Conservation (phyloP, 805 yeast genomes). For the Myxozyma sirexii region DNA sequence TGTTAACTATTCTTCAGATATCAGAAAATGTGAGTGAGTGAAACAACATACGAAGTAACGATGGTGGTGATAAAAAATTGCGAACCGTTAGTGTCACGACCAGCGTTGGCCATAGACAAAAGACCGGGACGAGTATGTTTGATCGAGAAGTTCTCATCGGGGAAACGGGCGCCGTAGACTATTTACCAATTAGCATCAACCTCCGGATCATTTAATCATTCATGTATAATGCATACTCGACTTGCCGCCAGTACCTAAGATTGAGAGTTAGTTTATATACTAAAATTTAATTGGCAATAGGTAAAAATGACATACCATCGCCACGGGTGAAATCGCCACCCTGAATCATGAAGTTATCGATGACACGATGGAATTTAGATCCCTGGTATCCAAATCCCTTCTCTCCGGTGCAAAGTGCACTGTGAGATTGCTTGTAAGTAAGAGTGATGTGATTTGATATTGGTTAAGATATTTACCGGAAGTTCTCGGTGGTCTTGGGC, state of each 20-base stretch:
- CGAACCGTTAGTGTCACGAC: constrained; percentile 75
- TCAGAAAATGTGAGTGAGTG: no score
- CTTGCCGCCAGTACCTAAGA: constrained; percentile 66
- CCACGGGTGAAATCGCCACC: constrained; percentile 79
- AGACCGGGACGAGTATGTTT: constrained; percentile 56
- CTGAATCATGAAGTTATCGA: constrained; percentile 72
- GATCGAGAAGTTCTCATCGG: constrained; percentile 73
- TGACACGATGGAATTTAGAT: constrained; percentile 73
- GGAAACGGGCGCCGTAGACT: constrained; percentile 71
- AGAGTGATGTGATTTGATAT: neutral
- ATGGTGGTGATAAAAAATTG: constrained; percentile 96
- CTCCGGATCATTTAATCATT: neutral
- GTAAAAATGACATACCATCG: constrained; percentile 32
- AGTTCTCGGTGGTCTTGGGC: constrained; percentile 88
- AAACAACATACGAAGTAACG: constrained; percentile 53
- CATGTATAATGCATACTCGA: constrained; percentile 29
- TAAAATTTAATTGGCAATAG: neutral
- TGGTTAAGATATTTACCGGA: constrained; percentile 47
- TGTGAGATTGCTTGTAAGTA: constrained; percentile 50
- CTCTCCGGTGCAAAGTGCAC: constrained; percentile 75
- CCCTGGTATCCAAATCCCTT: constrained; percentile 69
- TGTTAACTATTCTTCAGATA: neutral
- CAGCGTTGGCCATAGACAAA: constrained; percentile 80
- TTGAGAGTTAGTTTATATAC: neutral
- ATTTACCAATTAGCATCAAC: constrained; percentile 35